These are phyloP conservation scores for Monosporascus sp. DNA, from an alignment of 2,329 filamentous ascomycete species.

Conservation along the genomic window DNA sequence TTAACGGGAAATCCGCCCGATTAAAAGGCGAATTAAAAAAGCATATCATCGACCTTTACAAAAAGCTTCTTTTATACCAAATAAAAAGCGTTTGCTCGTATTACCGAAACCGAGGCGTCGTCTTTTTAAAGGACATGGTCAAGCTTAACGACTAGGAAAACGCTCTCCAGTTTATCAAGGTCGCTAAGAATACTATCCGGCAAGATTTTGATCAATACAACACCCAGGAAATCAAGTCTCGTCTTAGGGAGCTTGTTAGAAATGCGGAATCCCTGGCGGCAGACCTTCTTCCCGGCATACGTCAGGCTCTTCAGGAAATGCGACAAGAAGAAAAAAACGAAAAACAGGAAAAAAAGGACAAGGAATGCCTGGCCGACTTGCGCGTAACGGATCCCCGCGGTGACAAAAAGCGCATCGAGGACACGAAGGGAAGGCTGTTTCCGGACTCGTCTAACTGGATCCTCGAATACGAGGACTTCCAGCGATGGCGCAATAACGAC, in stretches of 20 bases:
- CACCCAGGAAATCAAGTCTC: conserved; percentile 2
- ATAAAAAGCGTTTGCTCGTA: conserved; percentile 35
- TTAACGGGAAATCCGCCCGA: neutral
- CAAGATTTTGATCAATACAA: conserved; percentile 3
- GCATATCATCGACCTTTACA: conserved; percentile 31
- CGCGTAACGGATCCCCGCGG: too few species aligned
- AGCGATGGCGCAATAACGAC: too few species aligned
- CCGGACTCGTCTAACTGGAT: too few species aligned
- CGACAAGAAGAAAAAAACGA: neutral
- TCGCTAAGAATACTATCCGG: conserved; percentile 17
- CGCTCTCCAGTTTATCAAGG: conserved; percentile 22
- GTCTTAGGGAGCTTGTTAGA: neutral
- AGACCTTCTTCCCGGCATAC: neutral
- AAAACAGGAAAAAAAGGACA: conserved; percentile 12
- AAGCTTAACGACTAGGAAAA: conserved; percentile 31
- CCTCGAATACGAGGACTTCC: too few species aligned
- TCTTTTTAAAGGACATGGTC: conserved; percentile 24
- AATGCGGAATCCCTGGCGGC: neutral
- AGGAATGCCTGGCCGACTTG: conserved; percentile 13
- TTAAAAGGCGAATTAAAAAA: conserved; percentile 17
- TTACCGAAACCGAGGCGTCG: conserved; percentile 22
- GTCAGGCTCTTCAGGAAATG: conserved; percentile 5
- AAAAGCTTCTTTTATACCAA: conserved; percentile 32
- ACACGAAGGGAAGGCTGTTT: accelerated
- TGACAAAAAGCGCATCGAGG: too few species aligned